Evolutionary conservation across 495 filamentous ascomycete genomes (phyloP).

Genomic region (Podospora conica): DNA sequence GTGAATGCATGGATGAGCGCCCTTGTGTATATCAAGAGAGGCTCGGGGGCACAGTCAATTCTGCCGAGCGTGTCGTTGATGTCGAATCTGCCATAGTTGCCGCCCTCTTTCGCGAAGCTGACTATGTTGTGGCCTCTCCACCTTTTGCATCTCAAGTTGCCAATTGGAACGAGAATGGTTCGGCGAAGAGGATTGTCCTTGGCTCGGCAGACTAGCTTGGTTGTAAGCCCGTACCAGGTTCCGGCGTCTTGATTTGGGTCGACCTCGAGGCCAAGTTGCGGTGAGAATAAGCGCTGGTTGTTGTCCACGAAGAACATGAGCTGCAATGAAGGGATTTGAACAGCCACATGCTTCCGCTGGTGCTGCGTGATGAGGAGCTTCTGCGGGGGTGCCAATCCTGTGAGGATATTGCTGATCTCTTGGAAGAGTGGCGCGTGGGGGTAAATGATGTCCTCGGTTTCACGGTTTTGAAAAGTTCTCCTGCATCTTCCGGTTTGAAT

Average conservation of each 20-base stretch:
- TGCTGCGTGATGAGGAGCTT: slow-evolving; percentile 35
- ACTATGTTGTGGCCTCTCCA: slow-evolving; percentile 26
- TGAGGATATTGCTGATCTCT: slow-evolving; percentile 30
- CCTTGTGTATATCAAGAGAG: slow-evolving; percentile 43
- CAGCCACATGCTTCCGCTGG: slow-evolving; percentile 15
- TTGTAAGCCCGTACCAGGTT: slow-evolving; percentile 45
- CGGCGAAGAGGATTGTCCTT: slow-evolving; percentile 19
- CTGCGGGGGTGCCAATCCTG: slow-evolving; percentile 28
- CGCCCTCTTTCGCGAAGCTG: too few relatives aligned
- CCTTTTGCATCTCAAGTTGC: slow-evolving; percentile 10
- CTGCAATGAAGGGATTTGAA: slow-evolving; percentile 34
- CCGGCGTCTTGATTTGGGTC: slow-evolving; percentile 47
- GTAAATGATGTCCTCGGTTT: slow-evolving; percentile 20
- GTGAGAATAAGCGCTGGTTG: slow-evolving; percentile 37
- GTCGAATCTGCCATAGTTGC: slow-evolving; percentile 35
- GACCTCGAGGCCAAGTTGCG: slow-evolving; percentile 36
- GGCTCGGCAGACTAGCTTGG: slow-evolving; percentile 40
- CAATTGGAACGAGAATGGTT: slow-evolving; percentile 37
- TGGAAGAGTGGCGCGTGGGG: slow-evolving; percentile 24
- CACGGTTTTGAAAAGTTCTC: not conserved
- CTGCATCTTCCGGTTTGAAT: slow-evolving; percentile 17
- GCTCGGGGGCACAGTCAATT: slow-evolving; percentile 42
- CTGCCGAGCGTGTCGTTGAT: slow-evolving; percentile 46
- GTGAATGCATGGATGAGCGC: slow-evolving; percentile 55
- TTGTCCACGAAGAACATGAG: slow-evolving; percentile 32